phyloP scores from a whole-genome alignment of 352 stramenopile species.

The Phytopythium ostracodes region DNA sequence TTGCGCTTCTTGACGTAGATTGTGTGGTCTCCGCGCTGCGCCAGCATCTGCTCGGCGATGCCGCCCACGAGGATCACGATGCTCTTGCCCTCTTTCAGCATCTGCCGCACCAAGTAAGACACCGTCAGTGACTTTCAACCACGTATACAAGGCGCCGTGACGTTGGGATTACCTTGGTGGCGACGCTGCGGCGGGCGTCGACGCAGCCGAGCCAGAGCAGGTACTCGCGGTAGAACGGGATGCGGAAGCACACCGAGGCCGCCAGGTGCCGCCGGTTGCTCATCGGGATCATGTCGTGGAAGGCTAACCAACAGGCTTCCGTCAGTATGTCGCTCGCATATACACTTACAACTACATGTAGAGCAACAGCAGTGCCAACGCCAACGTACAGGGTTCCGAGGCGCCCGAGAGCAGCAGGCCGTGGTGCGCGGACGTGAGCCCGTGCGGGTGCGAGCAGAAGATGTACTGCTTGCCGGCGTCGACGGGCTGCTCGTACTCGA shows the following conservation, averaged over 20 bases:
- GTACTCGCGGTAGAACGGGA: conserved; percentile 77
- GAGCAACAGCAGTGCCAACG: too few relatives aligned
- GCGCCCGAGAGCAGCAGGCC: conserved; percentile 53
- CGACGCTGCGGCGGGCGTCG: conserved; percentile 58
- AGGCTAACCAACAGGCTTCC: conserved; percentile 26
- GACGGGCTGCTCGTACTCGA: conserved; percentile 69
- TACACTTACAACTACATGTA: neutral
- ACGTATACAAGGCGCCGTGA: too few relatives aligned
- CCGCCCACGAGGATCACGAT: conserved; percentile 77
- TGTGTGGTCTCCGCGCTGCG: conserved; percentile 59
- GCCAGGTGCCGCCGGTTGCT: conserved; percentile 59
- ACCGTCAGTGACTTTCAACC: too few relatives aligned
- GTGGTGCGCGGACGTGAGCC: conserved; percentile 67
- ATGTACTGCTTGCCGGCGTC: conserved; percentile 67
- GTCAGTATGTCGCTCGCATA: conserved; percentile 4
- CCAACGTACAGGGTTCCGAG: conserved; percentile 50
- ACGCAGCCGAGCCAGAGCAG: conserved; percentile 74
- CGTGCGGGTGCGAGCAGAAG: conserved; percentile 77
- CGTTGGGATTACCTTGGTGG: conserved; percentile 53
- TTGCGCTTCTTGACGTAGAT: conserved; percentile 83
- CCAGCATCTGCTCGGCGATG: conserved; percentile 83
- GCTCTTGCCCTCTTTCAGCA: conserved; percentile 66
- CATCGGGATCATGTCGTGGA: conserved; percentile 66
- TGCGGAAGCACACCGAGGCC: conserved; percentile 70
- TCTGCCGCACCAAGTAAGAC: conserved; percentile 17